Evolutionary conservation across 2,329 filamentous ascomycete species (phyloP).

Genomic region (Teratosphaeria epicoccoides): DNA sequence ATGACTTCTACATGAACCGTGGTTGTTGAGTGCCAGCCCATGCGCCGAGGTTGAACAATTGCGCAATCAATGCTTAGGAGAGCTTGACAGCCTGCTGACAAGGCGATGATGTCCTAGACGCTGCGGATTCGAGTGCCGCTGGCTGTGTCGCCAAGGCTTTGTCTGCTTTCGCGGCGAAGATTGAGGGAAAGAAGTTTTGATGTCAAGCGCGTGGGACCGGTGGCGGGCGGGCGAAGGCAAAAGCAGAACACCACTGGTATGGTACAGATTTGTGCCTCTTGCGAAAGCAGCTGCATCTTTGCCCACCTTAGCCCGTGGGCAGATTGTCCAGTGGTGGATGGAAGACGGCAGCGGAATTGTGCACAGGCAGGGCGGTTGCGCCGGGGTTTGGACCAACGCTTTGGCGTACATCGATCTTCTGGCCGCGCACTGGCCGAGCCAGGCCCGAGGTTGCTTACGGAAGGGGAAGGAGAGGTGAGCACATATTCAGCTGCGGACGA

Average conservation of each 20-base stretch:
- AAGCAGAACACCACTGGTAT: not conserved
- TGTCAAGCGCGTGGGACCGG: not conserved
- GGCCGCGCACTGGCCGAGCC: not conserved
- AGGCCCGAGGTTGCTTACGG: not conserved
- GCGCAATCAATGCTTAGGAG: not conserved
- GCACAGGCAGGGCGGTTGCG: not conserved
- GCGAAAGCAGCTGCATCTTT: not conserved
- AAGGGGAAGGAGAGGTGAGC: not conserved
- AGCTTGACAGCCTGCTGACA: not conserved
- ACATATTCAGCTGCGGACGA: not conserved
- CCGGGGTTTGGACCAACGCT: not conserved
- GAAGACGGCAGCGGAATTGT: not conserved
- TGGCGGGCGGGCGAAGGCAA: not conserved
- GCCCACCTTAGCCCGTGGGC: not conserved
- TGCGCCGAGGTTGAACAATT: too few species aligned
- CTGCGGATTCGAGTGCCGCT: too few species aligned
- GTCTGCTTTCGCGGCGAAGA: too few species aligned
- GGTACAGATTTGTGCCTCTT: not conserved
- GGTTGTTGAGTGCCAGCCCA: not conserved
- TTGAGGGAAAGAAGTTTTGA: too few species aligned
- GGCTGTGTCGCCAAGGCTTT: too few species aligned
- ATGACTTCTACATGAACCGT: not conserved
- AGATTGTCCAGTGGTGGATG: not conserved
- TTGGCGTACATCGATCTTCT: not conserved
- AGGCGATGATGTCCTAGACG: too few species aligned